Evolutionary conservation across 148 eudicot genomes (phyloP).

Genomic region (Persicaria tinctoria): DNA sequence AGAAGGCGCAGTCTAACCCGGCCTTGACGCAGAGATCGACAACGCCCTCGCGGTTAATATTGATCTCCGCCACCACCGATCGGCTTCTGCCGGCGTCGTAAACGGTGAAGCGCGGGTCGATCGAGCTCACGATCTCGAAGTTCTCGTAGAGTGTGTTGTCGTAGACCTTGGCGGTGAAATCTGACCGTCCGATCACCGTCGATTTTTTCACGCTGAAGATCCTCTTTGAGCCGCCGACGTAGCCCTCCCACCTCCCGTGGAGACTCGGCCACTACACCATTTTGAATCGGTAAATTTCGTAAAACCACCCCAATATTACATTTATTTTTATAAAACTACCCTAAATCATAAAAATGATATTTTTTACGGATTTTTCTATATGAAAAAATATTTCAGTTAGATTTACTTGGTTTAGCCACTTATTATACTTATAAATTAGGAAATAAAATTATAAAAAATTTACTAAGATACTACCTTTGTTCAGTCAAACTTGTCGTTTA

Average conservation of each 20-base stretch:
- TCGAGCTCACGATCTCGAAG: slow-evolving; percentile 67
- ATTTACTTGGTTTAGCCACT: no score
- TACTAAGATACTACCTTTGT: no score
- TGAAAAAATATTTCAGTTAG: no score
- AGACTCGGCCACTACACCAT: slow-evolving; percentile 58
- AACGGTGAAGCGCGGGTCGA: slow-evolving; percentile 36
- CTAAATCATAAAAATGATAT: no score
- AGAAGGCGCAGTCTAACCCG: slow-evolving; percentile 68
- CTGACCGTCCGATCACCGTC: slow-evolving; percentile 72
- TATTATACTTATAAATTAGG: no score
- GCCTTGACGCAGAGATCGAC: slow-evolving; percentile 44
- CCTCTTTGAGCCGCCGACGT: slow-evolving; percentile 51
- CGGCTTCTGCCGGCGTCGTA: slow-evolving; percentile 24
- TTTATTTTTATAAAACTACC: no score
- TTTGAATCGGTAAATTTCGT: background rate
- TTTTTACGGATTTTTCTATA: no score
- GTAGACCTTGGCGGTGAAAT: slow-evolving; percentile 60
- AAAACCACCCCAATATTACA: no score
- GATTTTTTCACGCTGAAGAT: slow-evolving; percentile 72
- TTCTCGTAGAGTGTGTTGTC: slow-evolving; percentile 34
- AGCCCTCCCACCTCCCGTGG: slow-evolving; percentile 87
- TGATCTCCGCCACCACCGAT: slow-evolving; percentile 52
- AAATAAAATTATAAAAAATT: no score
- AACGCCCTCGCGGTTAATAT: slow-evolving; percentile 58
- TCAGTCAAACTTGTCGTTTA: no score